These are phyloP conservation scores for Gnomoniopsis sp. DNA, from an alignment of 2,329 filamentous ascomycete genomes.

Conservation along the genomic window DNA sequence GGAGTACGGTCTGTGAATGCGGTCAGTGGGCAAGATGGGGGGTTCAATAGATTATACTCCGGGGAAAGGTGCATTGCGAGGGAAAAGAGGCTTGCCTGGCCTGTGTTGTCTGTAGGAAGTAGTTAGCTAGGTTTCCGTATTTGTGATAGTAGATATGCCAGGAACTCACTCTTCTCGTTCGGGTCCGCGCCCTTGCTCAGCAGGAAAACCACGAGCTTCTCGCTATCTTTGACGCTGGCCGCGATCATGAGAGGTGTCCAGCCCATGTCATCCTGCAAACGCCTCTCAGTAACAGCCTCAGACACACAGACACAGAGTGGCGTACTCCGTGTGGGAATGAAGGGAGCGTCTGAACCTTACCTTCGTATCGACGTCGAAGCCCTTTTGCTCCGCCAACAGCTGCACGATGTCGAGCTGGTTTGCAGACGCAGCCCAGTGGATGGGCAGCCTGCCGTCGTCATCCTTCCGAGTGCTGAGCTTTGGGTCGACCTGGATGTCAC, in stretches of 20 bases:
- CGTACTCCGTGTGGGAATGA: background rate
- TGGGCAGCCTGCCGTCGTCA: slow-evolving; percentile 81
- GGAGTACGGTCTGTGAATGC: slow-evolving; percentile 69
- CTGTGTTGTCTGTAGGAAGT: slow-evolving; percentile 52
- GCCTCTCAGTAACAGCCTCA: background rate
- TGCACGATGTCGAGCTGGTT: slow-evolving; percentile 74
- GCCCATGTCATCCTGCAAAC: slow-evolving; percentile 63
- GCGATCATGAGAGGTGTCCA: slow-evolving; percentile 88
- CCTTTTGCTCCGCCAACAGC: slow-evolving; percentile 64
- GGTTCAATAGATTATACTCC: background rate
- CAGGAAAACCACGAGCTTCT: slow-evolving; percentile 64
- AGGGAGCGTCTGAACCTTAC: slow-evolving; percentile 35
- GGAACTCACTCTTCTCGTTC: slow-evolving; percentile 62
- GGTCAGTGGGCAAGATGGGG: slow-evolving; percentile 4
- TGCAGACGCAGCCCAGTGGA: slow-evolving; percentile 92
- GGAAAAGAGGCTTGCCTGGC: slow-evolving; percentile 46
- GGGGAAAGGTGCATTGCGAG: background rate
- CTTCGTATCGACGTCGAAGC: slow-evolving; percentile 81
- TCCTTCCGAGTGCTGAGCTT: slow-evolving; percentile 72
- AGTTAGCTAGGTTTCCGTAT: slow-evolving; percentile 17
- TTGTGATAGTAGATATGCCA: background rate
- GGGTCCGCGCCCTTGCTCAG: slow-evolving; percentile 68
- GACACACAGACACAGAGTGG: background rate
- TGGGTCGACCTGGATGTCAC: slow-evolving; percentile 63
- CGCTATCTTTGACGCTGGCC: slow-evolving; percentile 68